Base-by-base conservation (phyloP, 108 stramenopile genomes). In the Skeletonema tropicum region DNA sequence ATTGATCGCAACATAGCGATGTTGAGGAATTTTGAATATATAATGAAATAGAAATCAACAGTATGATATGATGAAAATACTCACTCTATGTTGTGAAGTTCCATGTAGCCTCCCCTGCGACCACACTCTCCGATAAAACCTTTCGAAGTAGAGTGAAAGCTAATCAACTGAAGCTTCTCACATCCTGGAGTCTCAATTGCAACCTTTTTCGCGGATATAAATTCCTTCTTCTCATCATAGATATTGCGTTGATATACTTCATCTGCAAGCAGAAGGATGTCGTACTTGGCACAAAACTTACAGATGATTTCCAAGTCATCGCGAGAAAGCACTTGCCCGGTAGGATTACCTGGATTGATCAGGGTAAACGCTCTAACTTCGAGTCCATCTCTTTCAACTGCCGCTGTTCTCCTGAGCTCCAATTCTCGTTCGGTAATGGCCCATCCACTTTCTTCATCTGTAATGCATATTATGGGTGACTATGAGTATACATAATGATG, bases 281-380 rank as follows among this genome's bases (percentile, higher is more conserved):
- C 90, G 65, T 95, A 74, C 39, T 88, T 83, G 13, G 64, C 58
- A 46, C 93, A 94, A 68, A 97, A 97, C 61, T 86, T 66, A 25
- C 91, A 85, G 64, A 98, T 84, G 42, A 88, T 89, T 63, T 87
- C 87, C 57, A 98, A 82, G 64, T 92, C 89, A 55, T 85, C 83
- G 60, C 88, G 83, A 17, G 82, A 69, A 60, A 97, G 75, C 19
- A 92, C 85, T 71, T 96, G 89, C 6, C 98, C 97, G 3, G 98
- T 97, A n/a, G 98, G 98, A 68, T 98, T 98, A 29, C 98, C 98
- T 1, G 98, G 98, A 77, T 98, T 98, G 71, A 98, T 98, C 36
- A 98, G 77, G 0, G 92, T 96, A 7, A 98, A 61, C 0, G 94
- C 96, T 57, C 75, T 78, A 3, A 91, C 80, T n/a, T 89, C 82